These are phyloP conservation scores for Usnea hakonensis DNA, from an alignment of 495 filamentous ascomycete genomes.

Conservation along the genomic window DNA sequence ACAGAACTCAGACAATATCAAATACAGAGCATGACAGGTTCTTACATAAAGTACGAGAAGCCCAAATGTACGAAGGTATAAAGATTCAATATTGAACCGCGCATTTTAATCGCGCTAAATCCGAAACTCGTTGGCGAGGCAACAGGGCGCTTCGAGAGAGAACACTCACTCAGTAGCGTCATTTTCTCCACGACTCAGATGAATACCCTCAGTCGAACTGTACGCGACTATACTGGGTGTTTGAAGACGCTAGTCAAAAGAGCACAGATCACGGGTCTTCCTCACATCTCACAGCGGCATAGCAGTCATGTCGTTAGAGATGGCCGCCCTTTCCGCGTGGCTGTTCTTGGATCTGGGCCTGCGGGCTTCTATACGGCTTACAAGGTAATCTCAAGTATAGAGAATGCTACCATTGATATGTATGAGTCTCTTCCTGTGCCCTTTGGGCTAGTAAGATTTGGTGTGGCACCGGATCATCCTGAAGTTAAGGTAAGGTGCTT, in stretches of 20 bases:
- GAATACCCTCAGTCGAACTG: neutral
- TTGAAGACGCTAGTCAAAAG: neutral
- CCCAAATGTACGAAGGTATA: neutral
- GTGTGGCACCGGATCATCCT: constrained; percentile 93
- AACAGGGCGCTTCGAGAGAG: neutral
- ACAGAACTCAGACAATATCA: neutral
- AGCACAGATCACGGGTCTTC: neutral
- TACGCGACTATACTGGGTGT: neutral
- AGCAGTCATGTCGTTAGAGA: constrained; percentile 27
- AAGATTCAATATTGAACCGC: neutral
- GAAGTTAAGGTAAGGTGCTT: constrained; percentile 75
- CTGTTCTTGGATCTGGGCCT: constrained; percentile 88
- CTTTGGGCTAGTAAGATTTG: constrained; percentile 84
- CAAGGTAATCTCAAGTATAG: constrained; percentile 65
- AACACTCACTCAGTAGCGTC: neutral
- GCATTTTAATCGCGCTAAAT: neutral
- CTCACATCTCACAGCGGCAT: constrained; percentile 8
- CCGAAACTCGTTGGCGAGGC: neutral
- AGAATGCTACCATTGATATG: constrained; percentile 78
- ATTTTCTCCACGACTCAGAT: neutral
- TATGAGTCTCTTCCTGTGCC: constrained; percentile 90
- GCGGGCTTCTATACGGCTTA: constrained; percentile 94
- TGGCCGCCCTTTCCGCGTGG: constrained; percentile 61
- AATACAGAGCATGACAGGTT: neutral
- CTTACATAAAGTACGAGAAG: constrained; percentile 5